phyloP scores from a whole-genome alignment of 2,329 filamentous ascomycete species.

The Stachybotrys chlorohalonatus region DNA sequence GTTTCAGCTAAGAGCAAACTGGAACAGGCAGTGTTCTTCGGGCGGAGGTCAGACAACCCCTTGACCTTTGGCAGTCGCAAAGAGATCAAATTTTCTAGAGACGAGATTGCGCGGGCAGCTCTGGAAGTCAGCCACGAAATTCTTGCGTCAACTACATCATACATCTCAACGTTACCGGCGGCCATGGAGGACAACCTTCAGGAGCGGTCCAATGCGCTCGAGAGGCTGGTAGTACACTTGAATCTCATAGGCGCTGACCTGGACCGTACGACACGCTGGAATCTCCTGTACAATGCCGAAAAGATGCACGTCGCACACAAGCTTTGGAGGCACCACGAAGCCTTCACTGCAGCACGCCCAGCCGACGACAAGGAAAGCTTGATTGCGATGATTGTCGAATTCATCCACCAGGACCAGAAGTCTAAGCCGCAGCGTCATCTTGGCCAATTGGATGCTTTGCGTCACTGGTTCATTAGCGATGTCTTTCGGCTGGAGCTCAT shows the following conservation, averaged over 20 bases:
- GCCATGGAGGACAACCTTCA: constrained; percentile 76
- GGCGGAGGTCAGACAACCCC: constrained; percentile 72
- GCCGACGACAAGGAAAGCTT: constrained; percentile 58
- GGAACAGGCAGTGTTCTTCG: constrained; percentile 92
- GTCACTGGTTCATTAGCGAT: constrained; percentile 81
- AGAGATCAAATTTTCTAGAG: constrained; percentile 55
- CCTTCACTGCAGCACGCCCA: constrained; percentile 49
- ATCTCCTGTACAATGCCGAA: constrained; percentile 80
- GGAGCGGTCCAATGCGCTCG: constrained; percentile 62
- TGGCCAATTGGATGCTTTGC: constrained; percentile 68
- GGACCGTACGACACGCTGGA: constrained; percentile 63
- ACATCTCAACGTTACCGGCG: constrained; percentile 62
- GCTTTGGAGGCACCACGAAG: constrained; percentile 76
- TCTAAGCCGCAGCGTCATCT: constrained; percentile 53
- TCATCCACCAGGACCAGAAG: constrained; percentile 69
- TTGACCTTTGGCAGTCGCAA: constrained; percentile 69
- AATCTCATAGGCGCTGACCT: constrained; percentile 56
- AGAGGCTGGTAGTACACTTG: constrained; percentile 65
- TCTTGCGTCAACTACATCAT: constrained; percentile 64
- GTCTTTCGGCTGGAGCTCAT: constrained; percentile 64
- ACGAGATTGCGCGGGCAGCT: constrained; percentile 70
- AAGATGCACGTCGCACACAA: constrained; percentile 72
- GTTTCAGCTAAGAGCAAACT: constrained; percentile 83
- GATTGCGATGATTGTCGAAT: constrained; percentile 64
- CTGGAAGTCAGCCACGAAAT: constrained; percentile 74